A percentile compares a stretch with the other conserved stretches of the same genome.
These are phyloP conservation scores for Bidens hawaiensis DNA, from an alignment of 140 eudicot species.

Conservation along the genomic window DNA sequence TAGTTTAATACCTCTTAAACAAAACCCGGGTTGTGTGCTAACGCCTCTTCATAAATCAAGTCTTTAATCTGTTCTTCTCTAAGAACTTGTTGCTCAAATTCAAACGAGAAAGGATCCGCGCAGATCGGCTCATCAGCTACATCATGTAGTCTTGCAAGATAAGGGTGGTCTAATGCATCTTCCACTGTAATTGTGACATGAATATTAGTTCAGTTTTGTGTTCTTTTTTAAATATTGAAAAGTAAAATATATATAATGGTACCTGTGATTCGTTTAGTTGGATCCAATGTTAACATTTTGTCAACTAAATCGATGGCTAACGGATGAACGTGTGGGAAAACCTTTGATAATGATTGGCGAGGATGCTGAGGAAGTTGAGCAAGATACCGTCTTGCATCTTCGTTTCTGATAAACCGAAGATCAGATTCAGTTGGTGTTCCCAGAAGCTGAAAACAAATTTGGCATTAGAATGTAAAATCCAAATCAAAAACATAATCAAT, in stretches of 20 bases:
- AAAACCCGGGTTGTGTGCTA: conserved; percentile 61
- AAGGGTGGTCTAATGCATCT: conserved; percentile 89
- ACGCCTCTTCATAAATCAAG: conserved; percentile 80
- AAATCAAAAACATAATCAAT: not conserved
- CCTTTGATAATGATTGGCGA: conserved; percentile 56
- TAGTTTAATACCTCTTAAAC: conserved; percentile 31
- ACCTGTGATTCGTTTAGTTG: conserved; percentile 74
- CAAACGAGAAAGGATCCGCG: conserved; percentile 62
- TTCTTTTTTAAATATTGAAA: not conserved
- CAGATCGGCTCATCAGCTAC: conserved; percentile 87
- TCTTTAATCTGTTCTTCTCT: conserved; percentile 92
- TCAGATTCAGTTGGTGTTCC: conserved; percentile 88
- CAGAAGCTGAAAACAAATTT: conserved; percentile 50
- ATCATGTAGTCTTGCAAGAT: conserved; percentile 80
- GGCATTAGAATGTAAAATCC: not conserved
- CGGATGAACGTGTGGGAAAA: conserved; percentile 71
- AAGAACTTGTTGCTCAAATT: conserved; percentile 69
- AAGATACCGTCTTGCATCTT: conserved; percentile 74
- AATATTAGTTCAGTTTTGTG: conserved; percentile 1
- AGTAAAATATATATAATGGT: conserved; percentile 5
- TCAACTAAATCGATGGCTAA: conserved; percentile 74
- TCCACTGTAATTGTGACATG: conserved; percentile 50
- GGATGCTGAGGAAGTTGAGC: conserved; percentile 70
- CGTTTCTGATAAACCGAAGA: conserved; percentile 50
- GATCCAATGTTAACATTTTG: conserved; percentile 85